phyloP scores from a whole-genome alignment of 805 yeast genomes.

The Yamadazyma paraphyllophila region DNA sequence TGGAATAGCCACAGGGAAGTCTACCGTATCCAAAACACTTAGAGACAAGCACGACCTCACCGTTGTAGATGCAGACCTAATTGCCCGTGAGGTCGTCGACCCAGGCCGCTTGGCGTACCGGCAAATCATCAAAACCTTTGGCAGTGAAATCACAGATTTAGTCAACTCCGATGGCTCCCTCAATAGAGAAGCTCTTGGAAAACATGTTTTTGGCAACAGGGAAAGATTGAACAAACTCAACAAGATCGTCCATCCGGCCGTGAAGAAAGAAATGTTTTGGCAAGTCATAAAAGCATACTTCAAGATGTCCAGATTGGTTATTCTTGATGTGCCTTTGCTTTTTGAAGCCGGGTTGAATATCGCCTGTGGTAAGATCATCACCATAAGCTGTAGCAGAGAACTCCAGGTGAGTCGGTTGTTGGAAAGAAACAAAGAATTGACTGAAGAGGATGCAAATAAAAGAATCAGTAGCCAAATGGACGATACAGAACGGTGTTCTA shows the following conservation, averaged over 20 bases:
- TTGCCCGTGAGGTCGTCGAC: constrained; percentile 81
- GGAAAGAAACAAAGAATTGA: constrained; percentile 64
- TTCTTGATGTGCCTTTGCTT: constrained; percentile 86
- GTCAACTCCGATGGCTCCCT: constrained; percentile 43
- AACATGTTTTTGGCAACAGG: constrained; percentile 69
- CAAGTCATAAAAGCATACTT: constrained; percentile 59
- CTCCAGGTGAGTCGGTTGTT: constrained; percentile 63
- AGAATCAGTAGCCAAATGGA: constrained; percentile 79
- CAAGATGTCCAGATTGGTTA: constrained; percentile 54
- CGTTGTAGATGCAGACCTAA: constrained; percentile 84
- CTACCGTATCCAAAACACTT: constrained; percentile 74
- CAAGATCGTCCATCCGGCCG: constrained; percentile 84
- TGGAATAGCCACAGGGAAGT: constrained; percentile 95
- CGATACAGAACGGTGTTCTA: constrained; percentile 49
- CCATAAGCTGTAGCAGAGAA: constrained; percentile 60
- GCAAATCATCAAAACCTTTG: constrained; percentile 61
- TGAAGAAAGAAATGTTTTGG: constrained; percentile 61
- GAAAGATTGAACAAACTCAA: constrained; percentile 61
- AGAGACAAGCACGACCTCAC: constrained; percentile 50
- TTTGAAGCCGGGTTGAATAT: constrained; percentile 75
- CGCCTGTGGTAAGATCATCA: constrained; percentile 68
- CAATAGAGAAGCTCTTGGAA: constrained; percentile 75
- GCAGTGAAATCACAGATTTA: constrained; percentile 49
- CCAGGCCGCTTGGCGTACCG: constrained; percentile 76
- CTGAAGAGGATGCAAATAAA: constrained; percentile 62